Evolutionary conservation across 139 green algal genomes (phyloP), one percentile per base, ranked within the genome.

Genomic region (Tetradesmus lagerheimii): DNA sequence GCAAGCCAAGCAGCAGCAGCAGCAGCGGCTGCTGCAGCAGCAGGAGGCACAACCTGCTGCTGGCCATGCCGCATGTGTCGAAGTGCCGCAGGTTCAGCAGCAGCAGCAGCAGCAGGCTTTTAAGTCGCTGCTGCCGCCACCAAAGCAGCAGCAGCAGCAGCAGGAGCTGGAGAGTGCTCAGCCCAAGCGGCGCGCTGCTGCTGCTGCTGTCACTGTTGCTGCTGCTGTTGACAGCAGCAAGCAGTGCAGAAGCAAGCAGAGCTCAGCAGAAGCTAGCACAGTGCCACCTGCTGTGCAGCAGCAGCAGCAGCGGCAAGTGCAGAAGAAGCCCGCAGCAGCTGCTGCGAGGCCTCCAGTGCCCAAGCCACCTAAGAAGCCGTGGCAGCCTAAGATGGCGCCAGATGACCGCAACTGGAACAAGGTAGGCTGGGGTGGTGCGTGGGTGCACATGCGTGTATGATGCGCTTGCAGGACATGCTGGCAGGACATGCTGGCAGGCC

Each of bases 371-470:
- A 83, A 45, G 41, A 62, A 80, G 27, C 71, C 71, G 14, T 76
- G 71, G 71, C 85, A 89, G 85, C 74, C 85, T 1, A 84, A 62
- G 31, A 83, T 83, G 85, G 41, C 39, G 9, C 67, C 76, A 12
- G 74, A 77, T 74, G 85, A 89, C 2, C 31, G n/a, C 25, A 89
- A 84, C 74, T 89, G 85, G 85, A 83, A 39, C 27, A 29, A 89
- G 71, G 85, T 89, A 31, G 9, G 85, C 23, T 43, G 53, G 20
- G 16, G 50, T n/a, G n/a, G n/a, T 41, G 29, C 39, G 38, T 16
- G 29, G 15, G 15, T 75, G 62, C 62, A 11, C 62, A 75, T 31
- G 25, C 18, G 15, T 34, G 66, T 37, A 34, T 76, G 14, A 57
- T 18, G 11, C 11, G 23, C 57, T 71, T 71, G 57, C 57, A 71